Evolutionary conservation across 1,284 basidiomycete genomes (phyloP).

Genomic region (Microbotryum scabiosae): DNA sequence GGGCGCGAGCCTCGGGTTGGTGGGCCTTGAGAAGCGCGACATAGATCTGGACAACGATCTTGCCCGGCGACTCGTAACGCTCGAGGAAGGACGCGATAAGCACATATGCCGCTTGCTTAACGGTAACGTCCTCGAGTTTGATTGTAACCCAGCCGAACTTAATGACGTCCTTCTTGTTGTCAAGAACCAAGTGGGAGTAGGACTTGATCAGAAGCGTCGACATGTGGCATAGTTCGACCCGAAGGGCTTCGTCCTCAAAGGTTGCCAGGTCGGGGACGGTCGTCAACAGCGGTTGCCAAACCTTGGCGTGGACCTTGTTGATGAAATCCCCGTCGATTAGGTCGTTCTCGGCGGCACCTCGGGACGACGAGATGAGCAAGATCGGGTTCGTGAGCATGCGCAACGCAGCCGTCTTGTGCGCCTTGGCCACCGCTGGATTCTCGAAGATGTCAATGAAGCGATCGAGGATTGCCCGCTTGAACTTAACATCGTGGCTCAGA

Average conservation of each 20-base stretch:
- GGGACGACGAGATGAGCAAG: conserved; percentile 65
- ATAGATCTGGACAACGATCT: conserved; percentile 93
- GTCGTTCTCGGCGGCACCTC: conserved; percentile 43
- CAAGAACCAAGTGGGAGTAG: conserved; percentile 65
- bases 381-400: conserved; percentile 84
- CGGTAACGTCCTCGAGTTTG: conserved; percentile 71
- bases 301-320: conserved; percentile 56
- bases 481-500: conserved; percentile 47
- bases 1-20: conserved; percentile 62
- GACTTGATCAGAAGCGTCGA: conserved; percentile 83
- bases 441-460: conserved; percentile 62
- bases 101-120: conserved; percentile 90
- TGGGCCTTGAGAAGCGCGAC: conserved; percentile 79
- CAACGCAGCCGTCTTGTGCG: conserved; percentile 77
- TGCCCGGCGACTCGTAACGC: conserved; percentile 79
- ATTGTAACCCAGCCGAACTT: conserved; percentile 91
- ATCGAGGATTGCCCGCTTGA: conserved; percentile 72
- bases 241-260: conserved; percentile 47
- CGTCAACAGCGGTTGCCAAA: conserved; percentile 67
- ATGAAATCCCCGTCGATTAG: conserved; percentile 66
- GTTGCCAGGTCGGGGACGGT: conserved; percentile 41
- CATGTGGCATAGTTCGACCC: conserved; percentile 77
- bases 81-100: conserved; percentile 92
- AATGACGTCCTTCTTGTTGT: conserved; percentile 87
- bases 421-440: conserved; percentile 46